Percentiles rank a stretch among this genome's conserved stretches.
These are phyloP conservation scores for Heritiera fomes DNA, from an alignment of 345 rosid genomes.

Conservation along the genomic window DNA sequence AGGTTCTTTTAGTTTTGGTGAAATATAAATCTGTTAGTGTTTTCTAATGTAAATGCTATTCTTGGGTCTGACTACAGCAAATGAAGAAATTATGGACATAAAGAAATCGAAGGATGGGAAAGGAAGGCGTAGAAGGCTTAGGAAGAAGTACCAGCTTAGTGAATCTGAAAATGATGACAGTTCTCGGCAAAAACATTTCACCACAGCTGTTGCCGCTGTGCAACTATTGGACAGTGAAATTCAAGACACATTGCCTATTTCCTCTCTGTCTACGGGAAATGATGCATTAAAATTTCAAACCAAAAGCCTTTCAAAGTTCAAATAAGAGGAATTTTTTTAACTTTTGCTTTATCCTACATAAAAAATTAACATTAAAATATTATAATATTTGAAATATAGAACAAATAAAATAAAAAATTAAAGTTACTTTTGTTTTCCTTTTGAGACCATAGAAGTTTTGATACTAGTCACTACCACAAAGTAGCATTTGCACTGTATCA, in stretches of 20 bases:
- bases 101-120: conserved; percentile 29
- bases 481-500: no score
- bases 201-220: background rate
- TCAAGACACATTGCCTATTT: conserved; percentile 37
- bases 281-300: background rate
- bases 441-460: no score
- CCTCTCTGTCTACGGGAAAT: background rate
- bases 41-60: background rate
- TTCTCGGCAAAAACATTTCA: background rate
- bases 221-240: conserved; percentile 1
- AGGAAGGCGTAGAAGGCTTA: conserved; percentile 38
- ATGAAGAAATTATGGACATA: background rate
- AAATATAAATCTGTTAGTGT: background rate
- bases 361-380: no score
- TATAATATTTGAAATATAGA: no score
- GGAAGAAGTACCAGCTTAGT: conserved; percentile 43
- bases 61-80: background rate
- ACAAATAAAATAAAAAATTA: no score
- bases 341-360: no score
- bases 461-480: no score
- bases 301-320: no score
- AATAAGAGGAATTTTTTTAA: no score
- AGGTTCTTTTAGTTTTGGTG: background rate
- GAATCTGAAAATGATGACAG: conserved; percentile 50
- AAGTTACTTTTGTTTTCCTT: no score